phyloP scores from a whole-genome alignment of 768 basidiomycete genomes.

The Scleroderma citrinum region DNA sequence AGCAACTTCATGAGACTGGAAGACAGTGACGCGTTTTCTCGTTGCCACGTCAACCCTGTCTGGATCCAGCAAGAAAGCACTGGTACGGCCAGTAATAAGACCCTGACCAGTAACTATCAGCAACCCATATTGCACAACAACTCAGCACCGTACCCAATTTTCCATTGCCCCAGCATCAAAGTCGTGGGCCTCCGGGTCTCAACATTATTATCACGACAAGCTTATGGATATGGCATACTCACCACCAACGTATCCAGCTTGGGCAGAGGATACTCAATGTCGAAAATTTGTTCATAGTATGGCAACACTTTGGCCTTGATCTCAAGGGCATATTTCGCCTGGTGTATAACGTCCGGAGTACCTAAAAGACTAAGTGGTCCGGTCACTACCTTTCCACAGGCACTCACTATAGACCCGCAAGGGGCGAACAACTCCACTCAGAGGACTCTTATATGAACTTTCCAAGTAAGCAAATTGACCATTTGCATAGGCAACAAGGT shows the following conservation, averaged over 20 bases:
- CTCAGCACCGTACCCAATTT: constrained; percentile 54
- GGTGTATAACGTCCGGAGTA: constrained; percentile 76
- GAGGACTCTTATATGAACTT: constrained; percentile 67
- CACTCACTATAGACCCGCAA: constrained; percentile 74
- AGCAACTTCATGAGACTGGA: constrained; percentile 83
- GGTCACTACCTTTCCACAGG: not conserved
- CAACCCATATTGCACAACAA: not conserved
- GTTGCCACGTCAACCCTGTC: constrained; percentile 63
- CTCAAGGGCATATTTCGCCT: constrained; percentile 82
- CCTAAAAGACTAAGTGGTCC: constrained; percentile 35
- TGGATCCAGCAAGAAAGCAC: constrained; percentile 75
- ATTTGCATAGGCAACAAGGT: constrained; percentile 85
- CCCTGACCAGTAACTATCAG: constrained; percentile 39
- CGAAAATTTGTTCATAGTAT: constrained; percentile 88
- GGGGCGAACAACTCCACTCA: constrained; percentile 76
- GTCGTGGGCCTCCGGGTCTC: constrained; percentile 54
- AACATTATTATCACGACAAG: not conserved
- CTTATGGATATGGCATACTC: constrained; percentile 18
- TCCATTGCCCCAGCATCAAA: constrained; percentile 95
- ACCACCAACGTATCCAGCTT: constrained; percentile 92
- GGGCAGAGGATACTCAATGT: constrained; percentile 87
- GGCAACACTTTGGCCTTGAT: constrained; percentile 79
- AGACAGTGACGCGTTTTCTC: constrained; percentile 72
- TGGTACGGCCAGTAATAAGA: constrained; percentile 84
- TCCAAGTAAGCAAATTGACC: constrained; percentile 72